phyloP scores from a whole-genome alignment of 306 rosid species.

The barrel medic (Medicago truncatula) region MtrunA17r5.0-ANR NC_053047.1:24688001-24688500 shows the following conservation, averaged over 20 bases:
- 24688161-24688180: slow-evolving; percentile 8
- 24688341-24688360: too few relatives aligned
- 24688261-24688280: too few relatives aligned
- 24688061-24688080: neutral
- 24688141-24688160: neutral
- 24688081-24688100: neutral
- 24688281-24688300: too few relatives aligned
- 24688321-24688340: too few relatives aligned
- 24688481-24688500: too few relatives aligned
- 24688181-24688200: slow-evolving; percentile 4
- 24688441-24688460: too few relatives aligned
- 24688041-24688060: neutral
- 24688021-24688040: neutral
- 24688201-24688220: neutral
- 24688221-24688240: neutral
- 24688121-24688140: neutral
- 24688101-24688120: slow-evolving; percentile 46
- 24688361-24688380: too few relatives aligned
- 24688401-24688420: too few relatives aligned
- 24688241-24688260: neutral
- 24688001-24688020: neutral
- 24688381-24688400: too few relatives aligned
- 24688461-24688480: too few relatives aligned
- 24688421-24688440: too few relatives aligned
- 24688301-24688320: too few relatives aligned